Base-by-base conservation (phyloP, 179 eudicot genomes). In the Sideroxylon spinosum region DNA sequence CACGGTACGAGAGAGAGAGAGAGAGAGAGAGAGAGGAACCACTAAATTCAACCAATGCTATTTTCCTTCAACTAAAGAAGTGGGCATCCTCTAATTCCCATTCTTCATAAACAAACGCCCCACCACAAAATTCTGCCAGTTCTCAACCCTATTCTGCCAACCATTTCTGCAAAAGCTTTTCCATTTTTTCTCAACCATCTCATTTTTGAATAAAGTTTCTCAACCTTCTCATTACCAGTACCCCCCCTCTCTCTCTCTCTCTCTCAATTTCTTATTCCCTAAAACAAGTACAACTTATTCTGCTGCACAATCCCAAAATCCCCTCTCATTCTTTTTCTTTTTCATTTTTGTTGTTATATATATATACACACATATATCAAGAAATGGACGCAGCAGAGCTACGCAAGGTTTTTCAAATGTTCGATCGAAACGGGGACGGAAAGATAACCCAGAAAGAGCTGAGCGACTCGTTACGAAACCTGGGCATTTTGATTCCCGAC, bases 341-440 rank as follows among this genome's bases (percentile, higher is more conserved):
- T 3, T 37, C 3, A 37, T 37, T 37, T 37, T 37, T 37, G 44
- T 37, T 3, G 44, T 37, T 37, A 37, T 3, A 37, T 37, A 37
- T 37, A 37, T 37, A 37, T 37, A 3, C 5, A 37, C 5, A 37
- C 5, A 37, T 37, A 37, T 1, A 3, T 37, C 5, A 6, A 37
- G 44, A 37, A 37, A 62, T 90, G 98, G 93, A 90, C 85, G 81
- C 86, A 2, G 26, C 80, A 0, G 98, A 93, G 88, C 80, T 93
- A 16, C 84, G 82, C 53, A 81, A 95, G 25, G 88, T 93, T 9
- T 93, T 93, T 61, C 90, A 87, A n/a, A 89, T 92, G 95, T 92
- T 93, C 56, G 98, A 93, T 69, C 86, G 84, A 0, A 89, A 93
- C 32, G 98, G 98, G 20, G 97, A 93, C 32, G 98, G 95, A 0